A percentile compares a stretch with the other conserved stretches of the same genome.
phyloP scores from a whole-genome alignment of 495 filamentous ascomycete species.

The Xylaria cubensis region DNA sequence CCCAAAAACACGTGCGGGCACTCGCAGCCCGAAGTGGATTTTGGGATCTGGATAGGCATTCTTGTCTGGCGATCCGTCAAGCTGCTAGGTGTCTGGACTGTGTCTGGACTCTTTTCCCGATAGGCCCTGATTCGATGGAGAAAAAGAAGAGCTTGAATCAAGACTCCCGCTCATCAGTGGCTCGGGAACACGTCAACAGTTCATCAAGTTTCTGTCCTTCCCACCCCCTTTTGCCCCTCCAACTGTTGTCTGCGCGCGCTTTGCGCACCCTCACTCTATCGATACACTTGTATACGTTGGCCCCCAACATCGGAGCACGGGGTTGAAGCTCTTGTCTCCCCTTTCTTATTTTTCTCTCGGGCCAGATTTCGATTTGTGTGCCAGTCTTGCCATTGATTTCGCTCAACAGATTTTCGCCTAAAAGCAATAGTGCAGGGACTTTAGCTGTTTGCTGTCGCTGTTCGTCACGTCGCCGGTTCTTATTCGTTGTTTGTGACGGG shows the following conservation, averaged over 20 bases:
- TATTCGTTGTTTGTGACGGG: constrained; percentile 19
- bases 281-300: background rate
- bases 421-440: background rate
- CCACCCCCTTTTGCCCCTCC: constrained; percentile 22
- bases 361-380: constrained; percentile 4
- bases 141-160: constrained; percentile 23
- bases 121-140: constrained; percentile 23
- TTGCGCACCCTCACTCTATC: background rate
- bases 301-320: constrained; percentile 17
- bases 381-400: background rate
- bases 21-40: constrained; percentile 28
- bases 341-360: background rate
- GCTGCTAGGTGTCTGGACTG: constrained; percentile 22
- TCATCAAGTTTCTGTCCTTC: constrained; percentile 17
- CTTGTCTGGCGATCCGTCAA: constrained; percentile 19
- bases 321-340: constrained; percentile 7
- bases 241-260: constrained; percentile 3
- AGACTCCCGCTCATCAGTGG: constrained; percentile 23
- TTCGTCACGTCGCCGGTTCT: constrained; percentile 9
- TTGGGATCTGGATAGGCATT: constrained; percentile 18
- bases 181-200: constrained; percentile 23
- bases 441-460: background rate
- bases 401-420: background rate
- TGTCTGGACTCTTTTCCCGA: constrained; percentile 16
- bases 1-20: constrained; percentile 28